These are phyloP conservation scores for Diplodia sapinea DNA, from an alignment of 2,329 filamentous ascomycete genomes.

Conservation along the genomic window DNA sequence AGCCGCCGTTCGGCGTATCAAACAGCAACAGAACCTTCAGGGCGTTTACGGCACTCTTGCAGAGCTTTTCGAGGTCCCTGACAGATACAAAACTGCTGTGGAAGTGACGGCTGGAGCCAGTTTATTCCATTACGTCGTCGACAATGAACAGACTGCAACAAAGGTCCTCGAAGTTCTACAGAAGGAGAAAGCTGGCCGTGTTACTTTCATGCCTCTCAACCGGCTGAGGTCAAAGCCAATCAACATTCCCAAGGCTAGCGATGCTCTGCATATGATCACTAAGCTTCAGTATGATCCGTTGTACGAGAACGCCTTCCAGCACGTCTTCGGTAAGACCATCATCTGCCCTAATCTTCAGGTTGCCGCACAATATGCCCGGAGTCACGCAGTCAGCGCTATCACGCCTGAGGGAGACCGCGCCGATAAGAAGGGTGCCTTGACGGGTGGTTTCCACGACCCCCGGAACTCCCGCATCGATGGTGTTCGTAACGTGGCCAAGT, in stretches of 20 bases:
- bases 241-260: conserved; percentile 83
- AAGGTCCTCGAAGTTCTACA: conserved; percentile 80
- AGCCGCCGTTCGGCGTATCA: conserved; percentile 82
- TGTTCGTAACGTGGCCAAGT: conserved; percentile 74
- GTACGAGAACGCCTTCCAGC: conserved; percentile 86
- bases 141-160: conserved; percentile 86
- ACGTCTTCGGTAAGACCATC: conserved; percentile 94
- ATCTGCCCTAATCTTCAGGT: conserved; percentile 89
- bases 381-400: conserved; percentile 89
- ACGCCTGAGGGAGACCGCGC: conserved; percentile 94
- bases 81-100: conserved; percentile 84
- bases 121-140: conserved; percentile 94
- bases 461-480: conserved; percentile 86
- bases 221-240: conserved; percentile 72
- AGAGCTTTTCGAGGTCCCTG: conserved; percentile 86
- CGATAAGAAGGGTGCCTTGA: conserved; percentile 93
- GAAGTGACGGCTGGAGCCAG: conserved; percentile 93
- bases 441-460: conserved; percentile 90
- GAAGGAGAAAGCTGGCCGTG: conserved; percentile 77
- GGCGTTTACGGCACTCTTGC: conserved; percentile 93
- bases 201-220: conserved; percentile 94
- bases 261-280: conserved; percentile 84
- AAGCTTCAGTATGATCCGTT: conserved; percentile 79
- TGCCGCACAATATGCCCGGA: conserved; percentile 88
- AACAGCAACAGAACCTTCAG: conserved; percentile 76